Conservation (phyloP, 805 yeast genomes). For the Yamadazyma ubonensis region DNA sequence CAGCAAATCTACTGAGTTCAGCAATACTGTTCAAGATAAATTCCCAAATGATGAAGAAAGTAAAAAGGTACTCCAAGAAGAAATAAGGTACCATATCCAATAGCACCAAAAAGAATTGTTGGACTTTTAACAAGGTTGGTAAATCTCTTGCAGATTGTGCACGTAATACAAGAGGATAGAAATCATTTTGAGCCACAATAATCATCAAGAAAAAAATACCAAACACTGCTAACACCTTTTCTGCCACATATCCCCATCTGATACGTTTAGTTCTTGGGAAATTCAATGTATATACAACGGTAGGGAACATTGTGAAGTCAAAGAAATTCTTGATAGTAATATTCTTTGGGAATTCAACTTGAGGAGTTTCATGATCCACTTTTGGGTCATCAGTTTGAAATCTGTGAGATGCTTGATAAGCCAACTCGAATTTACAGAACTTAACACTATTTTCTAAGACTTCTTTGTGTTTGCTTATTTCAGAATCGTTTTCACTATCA, state of each 20-base stretch:
- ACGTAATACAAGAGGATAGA: slow-evolving; percentile 70
- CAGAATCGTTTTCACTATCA: slow-evolving; percentile 26
- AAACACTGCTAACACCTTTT: slow-evolving; percentile 75
- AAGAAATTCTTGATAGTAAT: slow-evolving; percentile 66
- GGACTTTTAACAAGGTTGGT: slow-evolving; percentile 45
- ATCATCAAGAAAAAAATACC: slow-evolving; percentile 87
- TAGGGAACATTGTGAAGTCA: slow-evolving; percentile 83
- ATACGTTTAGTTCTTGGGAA: slow-evolving; percentile 74
- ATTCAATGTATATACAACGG: slow-evolving; percentile 77
- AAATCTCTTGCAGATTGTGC: slow-evolving; percentile 54
- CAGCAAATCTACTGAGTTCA: slow-evolving; percentile 82
- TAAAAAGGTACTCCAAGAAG: slow-evolving; percentile 68
- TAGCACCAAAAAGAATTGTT: slow-evolving; percentile 55
- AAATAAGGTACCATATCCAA: slow-evolving; percentile 81
- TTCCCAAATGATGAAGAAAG: slow-evolving; percentile 93
- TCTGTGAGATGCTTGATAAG: slow-evolving; percentile 45
- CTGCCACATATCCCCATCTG: slow-evolving; percentile 65
- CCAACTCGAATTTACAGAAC: slow-evolving; percentile 73
- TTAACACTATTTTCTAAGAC: slow-evolving; percentile 50
- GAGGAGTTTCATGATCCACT: slow-evolving; percentile 3
- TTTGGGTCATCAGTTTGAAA: slow-evolving; percentile 13
- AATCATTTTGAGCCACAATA: slow-evolving; percentile 66
- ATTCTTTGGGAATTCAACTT: slow-evolving; percentile 65
- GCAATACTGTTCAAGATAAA: slow-evolving; percentile 87
- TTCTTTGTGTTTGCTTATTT: slow-evolving; percentile 24